Conservation (phyloP, 345 rosid species). For the Citrus australasica region DNA sequence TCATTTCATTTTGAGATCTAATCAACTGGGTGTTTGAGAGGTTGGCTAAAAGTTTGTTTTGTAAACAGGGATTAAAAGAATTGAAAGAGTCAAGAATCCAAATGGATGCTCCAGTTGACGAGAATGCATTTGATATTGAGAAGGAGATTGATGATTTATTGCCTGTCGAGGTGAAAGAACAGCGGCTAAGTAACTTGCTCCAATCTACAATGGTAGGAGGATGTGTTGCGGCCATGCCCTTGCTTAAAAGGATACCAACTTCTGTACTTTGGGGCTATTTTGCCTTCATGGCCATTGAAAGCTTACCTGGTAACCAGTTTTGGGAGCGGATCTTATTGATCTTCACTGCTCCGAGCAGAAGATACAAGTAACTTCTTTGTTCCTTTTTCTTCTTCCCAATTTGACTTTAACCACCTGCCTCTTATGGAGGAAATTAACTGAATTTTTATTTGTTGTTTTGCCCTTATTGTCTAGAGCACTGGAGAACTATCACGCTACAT, state of each 20-base stretch:
- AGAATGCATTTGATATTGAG: conserved; percentile 70
- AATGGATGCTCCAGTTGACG: conserved; percentile 54
- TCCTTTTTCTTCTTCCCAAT: neutral
- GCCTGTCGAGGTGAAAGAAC: conserved; percentile 96
- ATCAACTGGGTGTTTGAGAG: neutral
- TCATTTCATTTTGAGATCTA: neutral
- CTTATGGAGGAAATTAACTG: neutral
- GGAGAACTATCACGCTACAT: conserved; percentile 73
- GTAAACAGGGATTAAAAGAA: conserved; percentile 58
- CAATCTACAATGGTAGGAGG: conserved; percentile 81
- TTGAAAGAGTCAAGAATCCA: conserved; percentile 61
- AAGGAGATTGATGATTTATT: conserved; percentile 79
- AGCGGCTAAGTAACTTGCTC: conserved; percentile 86
- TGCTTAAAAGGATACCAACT: conserved; percentile 79
- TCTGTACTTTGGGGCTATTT: conserved; percentile 97
- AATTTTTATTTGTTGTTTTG: neutral
- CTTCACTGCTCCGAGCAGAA: conserved; percentile 79
- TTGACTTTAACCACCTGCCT: neutral
- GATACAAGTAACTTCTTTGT: conserved; percentile 64
- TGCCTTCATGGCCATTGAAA: conserved; percentile 91
- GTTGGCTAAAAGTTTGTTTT: neutral
- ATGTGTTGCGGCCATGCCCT: conserved; percentile 87
- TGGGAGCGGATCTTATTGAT: conserved; percentile 90
- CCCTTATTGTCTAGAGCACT: conserved; percentile 48
- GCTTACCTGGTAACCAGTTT: conserved; percentile 93